Evolutionary conservation across 164 flowering plant genomes (phyloP), one percentile per base, ranked within the genome.

Genomic region (Taxillus chinensis): DNA sequence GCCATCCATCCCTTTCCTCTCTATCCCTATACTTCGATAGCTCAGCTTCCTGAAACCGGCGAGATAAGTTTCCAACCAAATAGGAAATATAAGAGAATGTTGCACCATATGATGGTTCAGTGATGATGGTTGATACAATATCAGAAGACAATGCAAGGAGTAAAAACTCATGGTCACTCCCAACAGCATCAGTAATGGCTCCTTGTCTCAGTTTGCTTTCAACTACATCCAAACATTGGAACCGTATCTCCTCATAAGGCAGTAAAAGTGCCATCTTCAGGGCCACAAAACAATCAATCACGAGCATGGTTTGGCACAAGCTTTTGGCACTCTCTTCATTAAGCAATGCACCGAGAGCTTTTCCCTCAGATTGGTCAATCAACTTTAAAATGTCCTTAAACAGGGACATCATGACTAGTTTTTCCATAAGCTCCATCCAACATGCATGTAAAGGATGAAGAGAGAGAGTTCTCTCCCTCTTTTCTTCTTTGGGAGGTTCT

Each of bases 381-480:
- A 87, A 51, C 69, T 77, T 78, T 16, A 86, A 40, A 13, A 83
- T 69, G 52, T 79, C 79, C n/a, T 50, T 64, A 45, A 73, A 71
- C 57, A 62, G 77, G 16, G 86, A 81, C 12, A 66, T 40, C 9
- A 40, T 12, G 2, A 80, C 42, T 7, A 86, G 73, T 62, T 81
- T 91, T 66, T 60, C 77, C 40, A 86, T 67, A 16, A 89, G 61
- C 56, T 75, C 87, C 75, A 70, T 40, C 97, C 97, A 95, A 69
- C 97, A 89, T 3, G 39, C 65, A 69, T 91, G 99, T 17, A 95
- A 74, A 48, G 98, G 96, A 74, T 91, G 90, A 62, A 85, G 52
- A 2, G 74, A 71, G 67, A 60, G 15, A 55, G 65, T 39, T 17
- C 42, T 62, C 37, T 42, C 72, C 17, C 65, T 68, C 40, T 70